These are phyloP conservation scores for Nakaseomyces glabratus DNA, from an alignment of 1,139 yeast genomes.

Conservation along the genomic window DNA sequence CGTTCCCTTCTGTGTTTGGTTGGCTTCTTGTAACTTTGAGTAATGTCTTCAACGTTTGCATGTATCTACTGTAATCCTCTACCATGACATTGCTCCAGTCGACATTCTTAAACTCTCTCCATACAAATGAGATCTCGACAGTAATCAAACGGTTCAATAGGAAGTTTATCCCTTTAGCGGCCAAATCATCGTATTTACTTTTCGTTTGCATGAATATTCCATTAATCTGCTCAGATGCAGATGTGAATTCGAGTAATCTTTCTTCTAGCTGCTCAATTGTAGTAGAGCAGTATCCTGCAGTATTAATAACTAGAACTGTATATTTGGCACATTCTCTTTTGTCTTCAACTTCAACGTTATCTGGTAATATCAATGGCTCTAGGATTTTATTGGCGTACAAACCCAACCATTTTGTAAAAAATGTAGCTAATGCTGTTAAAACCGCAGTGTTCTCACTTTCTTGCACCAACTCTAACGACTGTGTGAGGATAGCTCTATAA, in stretches of 20 bases:
- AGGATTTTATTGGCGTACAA: constrained; percentile 58
- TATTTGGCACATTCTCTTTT: constrained; percentile 54
- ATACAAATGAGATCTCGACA: constrained; percentile 53
- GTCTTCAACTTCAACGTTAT: constrained; percentile 31
- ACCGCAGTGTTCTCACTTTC: constrained; percentile 22
- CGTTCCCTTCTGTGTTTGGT: constrained; percentile 6
- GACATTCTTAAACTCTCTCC: constrained; percentile 79
- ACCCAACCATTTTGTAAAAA: constrained; percentile 60
- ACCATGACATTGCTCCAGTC: constrained; percentile 66
- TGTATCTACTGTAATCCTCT: constrained; percentile 63
- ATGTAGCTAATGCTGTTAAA: constrained; percentile 38
- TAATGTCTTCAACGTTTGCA: constrained; percentile 46
- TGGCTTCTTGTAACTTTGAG: constrained; percentile 38
- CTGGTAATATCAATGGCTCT: constrained; percentile 44
- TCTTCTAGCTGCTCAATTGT: constrained; percentile 74
- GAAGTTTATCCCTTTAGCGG: constrained; percentile 49
- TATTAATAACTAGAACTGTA: constrained; percentile 66
- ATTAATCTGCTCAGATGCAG: constrained; percentile 33
- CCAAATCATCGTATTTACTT: constrained; percentile 48
- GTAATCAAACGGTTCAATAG: constrained; percentile 51
- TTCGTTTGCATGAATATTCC: constrained; percentile 47
- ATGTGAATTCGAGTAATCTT: constrained; percentile 45
- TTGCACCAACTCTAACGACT: constrained; percentile 55
- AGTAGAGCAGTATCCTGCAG: constrained; percentile 79
- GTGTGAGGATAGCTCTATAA: constrained; percentile 64